phyloP scores from a whole-genome alignment of 2,329 filamentous ascomycete genomes.

The Arthrobotrys musiformis region DNA sequence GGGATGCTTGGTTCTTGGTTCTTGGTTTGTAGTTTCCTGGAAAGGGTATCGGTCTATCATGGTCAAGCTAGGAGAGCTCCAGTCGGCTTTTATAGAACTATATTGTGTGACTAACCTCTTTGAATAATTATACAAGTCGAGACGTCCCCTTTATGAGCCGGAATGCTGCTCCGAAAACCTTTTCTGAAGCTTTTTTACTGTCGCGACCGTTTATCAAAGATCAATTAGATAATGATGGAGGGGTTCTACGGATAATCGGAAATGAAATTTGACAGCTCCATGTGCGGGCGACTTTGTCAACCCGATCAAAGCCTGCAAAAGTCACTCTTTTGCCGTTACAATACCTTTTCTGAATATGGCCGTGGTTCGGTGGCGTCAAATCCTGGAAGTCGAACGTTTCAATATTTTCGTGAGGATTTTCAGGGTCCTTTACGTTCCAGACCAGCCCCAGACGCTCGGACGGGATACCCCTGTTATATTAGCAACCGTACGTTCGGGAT shows the following conservation, averaged over 20 bases:
- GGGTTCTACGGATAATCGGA: conserved; percentile 1
- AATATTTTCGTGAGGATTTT: background rate
- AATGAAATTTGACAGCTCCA: background rate
- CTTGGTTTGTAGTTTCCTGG: background rate
- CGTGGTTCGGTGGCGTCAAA: background rate
- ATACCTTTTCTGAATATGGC: background rate
- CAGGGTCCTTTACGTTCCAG: background rate
- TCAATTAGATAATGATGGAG: background rate
- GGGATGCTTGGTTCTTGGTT: background rate
- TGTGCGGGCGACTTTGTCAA: background rate
- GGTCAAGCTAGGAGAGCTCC: conserved; percentile 7
- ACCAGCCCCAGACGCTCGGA: background rate
- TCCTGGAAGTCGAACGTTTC: background rate
- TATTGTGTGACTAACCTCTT: background rate
- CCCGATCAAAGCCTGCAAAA: background rate
- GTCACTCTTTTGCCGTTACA: background rate
- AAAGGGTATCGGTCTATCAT: conserved; percentile 12
- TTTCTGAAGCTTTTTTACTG: background rate
- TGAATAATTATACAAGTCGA: background rate
- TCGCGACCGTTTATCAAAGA: background rate
- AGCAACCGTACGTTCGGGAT: background rate
- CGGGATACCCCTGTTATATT: conserved; percentile 1
- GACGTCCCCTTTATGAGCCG: background rate
- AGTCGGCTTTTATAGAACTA: conserved; percentile 8
- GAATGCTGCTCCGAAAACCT: background rate